Base-by-base conservation (phyloP, 345 rosid species). In the Brassica rapa region DNA sequence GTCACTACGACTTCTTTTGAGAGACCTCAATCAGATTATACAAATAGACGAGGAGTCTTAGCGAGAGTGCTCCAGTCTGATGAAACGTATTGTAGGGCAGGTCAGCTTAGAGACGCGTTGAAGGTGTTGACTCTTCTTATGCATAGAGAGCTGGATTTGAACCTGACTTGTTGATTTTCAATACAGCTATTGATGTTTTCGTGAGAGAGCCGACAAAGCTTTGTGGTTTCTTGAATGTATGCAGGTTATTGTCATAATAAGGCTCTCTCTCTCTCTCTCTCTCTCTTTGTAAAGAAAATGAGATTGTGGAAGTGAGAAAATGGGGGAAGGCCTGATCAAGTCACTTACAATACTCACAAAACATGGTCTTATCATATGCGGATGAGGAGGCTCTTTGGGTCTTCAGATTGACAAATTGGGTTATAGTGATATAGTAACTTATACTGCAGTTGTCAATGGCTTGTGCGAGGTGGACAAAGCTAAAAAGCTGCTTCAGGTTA, bases 21-120 rank as follows among this genome's bases (percentile, higher is more conserved):
- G 30, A 27, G 30, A 27, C 30, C 30, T 27, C 30, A 27, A 27
- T 27, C 30, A 27, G 4, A 27, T 27, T 27, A 27, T 27, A 27
- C 30, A 27, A 19, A 19, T 19, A 19, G 21, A 19, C 21, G 21
- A 27, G 30, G 30, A 27, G 30, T 27, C 29, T 19, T 19, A 19
- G 21, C 21, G 4, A 25, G 96, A 77, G 86, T 89, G 68, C 86
- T 92, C 51, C 30, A 19, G 76, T 27, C 73, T 94, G 15, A 90
- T 94, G 97, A 87, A 72, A 85, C 98, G 0, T 92, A 88, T 74
- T 89, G 98, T 83, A 87, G 98, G 77, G 97, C 94, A 14, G 94
- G 93, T 69, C 86, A 81, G 81, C 74, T 86, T 65, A 89, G 94
- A 83, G 82, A 85, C 0, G 91, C 94, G 60, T 81, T 94, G 87